These are phyloP conservation scores for Dalbergia cochinchinensis DNA, from an alignment of 306 rosid genomes.

Conservation along the genomic window DNA sequence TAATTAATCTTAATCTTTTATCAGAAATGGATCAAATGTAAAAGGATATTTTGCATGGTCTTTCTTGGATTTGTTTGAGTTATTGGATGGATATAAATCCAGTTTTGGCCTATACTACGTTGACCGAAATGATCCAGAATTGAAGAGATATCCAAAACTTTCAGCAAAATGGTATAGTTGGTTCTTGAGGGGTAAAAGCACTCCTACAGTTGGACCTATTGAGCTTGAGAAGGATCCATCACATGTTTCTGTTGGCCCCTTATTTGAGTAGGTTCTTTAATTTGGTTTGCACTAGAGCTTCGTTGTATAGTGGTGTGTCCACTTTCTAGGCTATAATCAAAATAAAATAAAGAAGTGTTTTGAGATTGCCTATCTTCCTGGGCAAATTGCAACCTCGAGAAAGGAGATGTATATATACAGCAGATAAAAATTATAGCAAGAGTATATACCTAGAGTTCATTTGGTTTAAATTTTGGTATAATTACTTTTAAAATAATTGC, in stretches of 20 bases:
- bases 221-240: constrained; percentile 26
- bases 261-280: not conserved
- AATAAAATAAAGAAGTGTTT: not conserved
- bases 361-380: not conserved
- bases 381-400: not conserved
- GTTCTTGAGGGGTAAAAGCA: constrained; percentile 20
- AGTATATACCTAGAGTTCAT: no score
- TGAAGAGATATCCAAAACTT: constrained; percentile 50
- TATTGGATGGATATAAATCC: constrained; percentile 40
- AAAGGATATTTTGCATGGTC: constrained; percentile 49
- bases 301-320: not conserved
- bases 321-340: not conserved
- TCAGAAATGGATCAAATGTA: constrained; percentile 47
- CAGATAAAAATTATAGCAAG: not conserved
- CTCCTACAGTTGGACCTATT: not conserved
- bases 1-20: not conserved
- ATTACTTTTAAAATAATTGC: no score
- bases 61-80: constrained; percentile 43
- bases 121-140: constrained; percentile 39
- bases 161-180: constrained; percentile 43
- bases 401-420: not conserved
- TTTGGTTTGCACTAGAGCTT: not conserved
- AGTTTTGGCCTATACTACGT: constrained; percentile 46
- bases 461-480: no score
- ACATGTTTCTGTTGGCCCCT: not conserved